phyloP scores from a whole-genome alignment of 148 eudicot genomes.

The Vaccinium vitisidaea region DNA sequence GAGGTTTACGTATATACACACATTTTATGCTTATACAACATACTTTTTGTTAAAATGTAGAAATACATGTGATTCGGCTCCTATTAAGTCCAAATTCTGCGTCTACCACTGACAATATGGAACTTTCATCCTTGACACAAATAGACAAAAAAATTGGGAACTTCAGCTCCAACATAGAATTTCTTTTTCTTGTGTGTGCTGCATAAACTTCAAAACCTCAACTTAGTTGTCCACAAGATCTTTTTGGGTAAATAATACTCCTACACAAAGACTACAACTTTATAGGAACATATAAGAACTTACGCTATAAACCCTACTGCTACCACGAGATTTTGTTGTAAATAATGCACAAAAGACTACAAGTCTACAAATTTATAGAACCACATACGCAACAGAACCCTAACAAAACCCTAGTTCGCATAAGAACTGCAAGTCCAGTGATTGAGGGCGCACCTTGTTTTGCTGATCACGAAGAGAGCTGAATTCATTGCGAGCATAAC shows the following conservation, averaged over 20 bases:
- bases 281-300: neutral
- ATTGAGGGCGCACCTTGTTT: constrained; percentile 39
- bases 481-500: constrained; percentile 32
- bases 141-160: neutral
- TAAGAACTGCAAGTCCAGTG: neutral
- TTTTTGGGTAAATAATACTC: neutral
- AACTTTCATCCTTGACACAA: neutral
- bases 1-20: no score
- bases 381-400: no score
- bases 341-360: neutral
- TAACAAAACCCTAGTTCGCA: constrained; percentile 41
- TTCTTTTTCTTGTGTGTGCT: no score
- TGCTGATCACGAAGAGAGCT: constrained; percentile 31
- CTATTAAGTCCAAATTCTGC: no score
- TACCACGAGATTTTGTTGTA: neutral
- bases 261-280: neutral
- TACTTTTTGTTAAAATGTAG: no score
- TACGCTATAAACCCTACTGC: constrained; percentile 31
- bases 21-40: no score
- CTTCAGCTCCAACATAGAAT: neutral
- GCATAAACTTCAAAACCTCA: no score
- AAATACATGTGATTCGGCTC: no score
- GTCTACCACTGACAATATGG: no score
- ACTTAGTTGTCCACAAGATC: no score
- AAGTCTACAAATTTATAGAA: no score